Evolutionary conservation across 2,329 filamentous ascomycete species (phyloP), one percentile per base, ranked within the genome.

Genomic region (Meredithiella fracta): DNA sequence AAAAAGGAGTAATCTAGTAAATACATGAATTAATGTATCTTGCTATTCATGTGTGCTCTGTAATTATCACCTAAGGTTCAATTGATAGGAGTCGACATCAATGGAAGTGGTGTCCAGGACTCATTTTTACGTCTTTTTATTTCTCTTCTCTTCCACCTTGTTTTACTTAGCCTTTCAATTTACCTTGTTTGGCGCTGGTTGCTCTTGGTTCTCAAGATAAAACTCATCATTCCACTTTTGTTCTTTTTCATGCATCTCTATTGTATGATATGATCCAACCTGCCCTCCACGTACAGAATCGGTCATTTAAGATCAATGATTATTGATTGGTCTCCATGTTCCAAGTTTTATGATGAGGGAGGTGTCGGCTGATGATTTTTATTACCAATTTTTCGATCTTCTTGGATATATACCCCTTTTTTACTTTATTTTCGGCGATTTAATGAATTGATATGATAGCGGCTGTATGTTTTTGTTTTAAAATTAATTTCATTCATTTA

Each of bases 331-430:
- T 44, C 40, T 44, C 17, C n/a, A 44, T 44, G 40, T 44, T 8
- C 15, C 52, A 51, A 14, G 14, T 47, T 40, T n/a, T 51, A 5
- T 42, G 23, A n/a, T 44, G 3, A 5, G 40, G 2, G 15, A 17
- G 15, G 40, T 7, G 15, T 44, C 40, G 14, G 37, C 26, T 59
- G 51, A 29, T 37, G 26, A 52, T 56, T 44, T 50, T 47, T 47
- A 54, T 54, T n/a, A n/a, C n/a, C 17, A 31, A 26, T 51, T 49
- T 51, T 20, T 40, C 44, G 22, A 49, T 50, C 31, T 55, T 50
- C 44, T 55, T 50, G 26, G 3, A 47, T 34, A 31, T 54, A 54
- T 44, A 26, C 37, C 52, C 52, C 40, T 26, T 26, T 26, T 54
- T 42, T 47, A n/a, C 23, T 47, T 47, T 54, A 44, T 26, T 25